Conservation (phyloP, 2,329 filamentous ascomycete genomes). For the Trichoderma sp. region DNA sequence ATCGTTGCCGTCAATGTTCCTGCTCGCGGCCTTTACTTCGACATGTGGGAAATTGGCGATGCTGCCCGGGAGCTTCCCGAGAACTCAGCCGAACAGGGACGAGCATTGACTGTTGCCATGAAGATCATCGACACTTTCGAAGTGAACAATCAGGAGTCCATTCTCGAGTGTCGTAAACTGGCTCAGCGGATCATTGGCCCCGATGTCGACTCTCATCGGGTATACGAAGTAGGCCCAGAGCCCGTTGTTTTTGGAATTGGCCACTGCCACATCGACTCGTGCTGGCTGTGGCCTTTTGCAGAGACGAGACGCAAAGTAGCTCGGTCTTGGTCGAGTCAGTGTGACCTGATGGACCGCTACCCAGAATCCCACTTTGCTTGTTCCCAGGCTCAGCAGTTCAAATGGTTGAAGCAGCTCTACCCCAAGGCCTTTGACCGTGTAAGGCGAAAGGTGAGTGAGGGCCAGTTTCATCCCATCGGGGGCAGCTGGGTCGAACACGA, state of each 20-base stretch:
- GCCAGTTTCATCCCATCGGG: conserved; percentile 90
- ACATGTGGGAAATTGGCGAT: conserved; percentile 95
- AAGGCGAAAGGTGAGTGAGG: conserved; percentile 85
- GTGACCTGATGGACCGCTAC: conserved; percentile 91
- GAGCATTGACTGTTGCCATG: conserved; percentile 81
- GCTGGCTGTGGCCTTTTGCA: conserved; percentile 98
- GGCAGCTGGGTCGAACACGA: conserved; percentile 99
- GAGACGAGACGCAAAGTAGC: conserved; percentile 97
- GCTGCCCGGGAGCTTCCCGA: conserved; percentile 87
- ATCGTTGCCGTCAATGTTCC: conserved; percentile 88
- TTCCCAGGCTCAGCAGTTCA: conserved; percentile 96
- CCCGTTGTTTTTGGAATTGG: conserved; percentile 86
- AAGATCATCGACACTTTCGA: conserved; percentile 90
- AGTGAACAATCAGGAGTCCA: conserved; percentile 74
- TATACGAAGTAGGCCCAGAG: conserved; percentile 76
- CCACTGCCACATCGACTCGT: conserved; percentile 97
- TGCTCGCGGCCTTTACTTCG: conserved; percentile 80
- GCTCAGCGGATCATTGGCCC: conserved; percentile 81
- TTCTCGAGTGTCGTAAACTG: conserved; percentile 78
- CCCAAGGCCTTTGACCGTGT: conserved; percentile 88
- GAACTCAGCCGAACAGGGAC: conserved; percentile 86
- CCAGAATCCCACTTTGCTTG: conserved; percentile 90
- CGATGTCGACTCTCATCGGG: conserved; percentile 76
- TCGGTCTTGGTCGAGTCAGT: conserved; percentile 95
- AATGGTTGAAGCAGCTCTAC: conserved; percentile 91